These are phyloP conservation scores for Dichotomopilus funicola DNA, from an alignment of 2,329 filamentous ascomycete species.

Conservation along the genomic window DNA sequence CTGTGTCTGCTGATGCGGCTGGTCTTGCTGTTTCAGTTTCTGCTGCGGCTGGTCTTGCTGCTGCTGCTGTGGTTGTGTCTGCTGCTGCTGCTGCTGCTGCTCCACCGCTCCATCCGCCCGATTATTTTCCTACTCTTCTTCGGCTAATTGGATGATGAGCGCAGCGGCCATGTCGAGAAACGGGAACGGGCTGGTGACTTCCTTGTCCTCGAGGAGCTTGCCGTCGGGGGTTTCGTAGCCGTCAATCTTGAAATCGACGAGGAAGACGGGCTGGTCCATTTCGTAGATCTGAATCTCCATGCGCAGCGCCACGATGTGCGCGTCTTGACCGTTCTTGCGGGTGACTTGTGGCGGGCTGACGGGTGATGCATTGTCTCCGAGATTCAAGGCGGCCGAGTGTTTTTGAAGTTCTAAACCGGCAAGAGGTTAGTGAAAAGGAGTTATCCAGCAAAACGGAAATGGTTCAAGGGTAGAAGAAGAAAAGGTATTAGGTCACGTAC, in stretches of 20 bases:
- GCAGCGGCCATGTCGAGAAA: slow-evolving; percentile 90
- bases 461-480: slow-evolving; percentile 34
- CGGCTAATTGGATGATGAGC: slow-evolving; percentile 87
- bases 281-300: slow-evolving; percentile 95
- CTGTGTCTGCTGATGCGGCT: background rate
- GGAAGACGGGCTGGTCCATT: slow-evolving; percentile 85
- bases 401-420: slow-evolving; percentile 34
- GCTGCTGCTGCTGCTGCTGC: background rate
- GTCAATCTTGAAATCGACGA: slow-evolving; percentile 98
- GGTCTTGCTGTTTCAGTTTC: background rate
- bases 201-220: slow-evolving; percentile 78
- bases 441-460: background rate
- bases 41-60: background rate
- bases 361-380: slow-evolving; percentile 18
- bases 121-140: slow-evolving; percentile 51
- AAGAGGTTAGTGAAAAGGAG: background rate
- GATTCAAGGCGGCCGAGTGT: slow-evolving; percentile 29
- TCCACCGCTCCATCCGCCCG: background rate
- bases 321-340: slow-evolving; percentile 34
- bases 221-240: slow-evolving; percentile 82
- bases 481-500: slow-evolving; percentile 44
- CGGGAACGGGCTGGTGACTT: slow-evolving; percentile 89
- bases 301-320: slow-evolving; percentile 80
- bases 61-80: background rate
- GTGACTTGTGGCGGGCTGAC: slow-evolving; percentile 37